phyloP scores from a whole-genome alignment of 192 early-diverging fungal genomes.

The Coemansia sp. region DNA sequence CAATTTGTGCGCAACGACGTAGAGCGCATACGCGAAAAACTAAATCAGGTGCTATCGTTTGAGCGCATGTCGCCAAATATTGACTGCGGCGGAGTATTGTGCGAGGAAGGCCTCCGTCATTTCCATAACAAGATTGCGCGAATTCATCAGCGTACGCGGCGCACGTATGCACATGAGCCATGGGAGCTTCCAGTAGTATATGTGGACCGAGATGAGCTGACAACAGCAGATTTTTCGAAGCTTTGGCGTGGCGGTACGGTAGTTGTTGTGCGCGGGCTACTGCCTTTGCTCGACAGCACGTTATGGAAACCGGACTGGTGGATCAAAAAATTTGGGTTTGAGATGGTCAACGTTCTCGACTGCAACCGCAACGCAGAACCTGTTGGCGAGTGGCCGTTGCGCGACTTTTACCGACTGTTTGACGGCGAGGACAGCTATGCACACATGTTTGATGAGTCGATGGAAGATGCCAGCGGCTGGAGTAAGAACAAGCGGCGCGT shows the following conservation, averaged over 20 bases:
- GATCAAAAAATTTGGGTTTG: conserved; percentile 36
- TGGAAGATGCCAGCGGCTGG: conserved; percentile 15
- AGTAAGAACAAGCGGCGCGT: conserved; percentile 17
- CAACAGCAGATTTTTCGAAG: conserved; percentile 32
- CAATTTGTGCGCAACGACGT: conserved; percentile 11
- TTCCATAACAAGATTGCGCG: conserved; percentile 8
- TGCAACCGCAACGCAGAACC: conserved; percentile 27
- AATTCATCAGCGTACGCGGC: conserved; percentile 31
- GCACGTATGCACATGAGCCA: conserved; percentile 20
- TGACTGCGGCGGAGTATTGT: conserved; percentile 18
- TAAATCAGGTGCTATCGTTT: not conserved
- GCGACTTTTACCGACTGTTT: conserved; percentile 57
- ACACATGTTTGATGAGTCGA: conserved; percentile 6
- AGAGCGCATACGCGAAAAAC: not conserved
- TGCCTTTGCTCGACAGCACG: conserved; percentile 7
- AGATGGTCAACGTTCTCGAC: conserved; percentile 57
- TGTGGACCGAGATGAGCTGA: conserved; percentile 23
- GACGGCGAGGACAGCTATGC: conserved; percentile 36
- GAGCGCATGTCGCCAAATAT: not conserved
- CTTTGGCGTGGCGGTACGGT: conserved; percentile 31
- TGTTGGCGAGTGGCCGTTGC: conserved; percentile 28
- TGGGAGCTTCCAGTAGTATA: conserved; percentile 39
- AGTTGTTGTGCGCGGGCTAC: conserved; percentile 33
- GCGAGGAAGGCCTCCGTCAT: not conserved
- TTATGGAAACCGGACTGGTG: conserved; percentile 42